Percentiles rank a stretch among this genome's conserved stretches.
These are phyloP conservation scores for Magnusiomyces paraingens DNA, from an alignment of 1,139 yeast genomes.

Conservation along the genomic window DNA sequence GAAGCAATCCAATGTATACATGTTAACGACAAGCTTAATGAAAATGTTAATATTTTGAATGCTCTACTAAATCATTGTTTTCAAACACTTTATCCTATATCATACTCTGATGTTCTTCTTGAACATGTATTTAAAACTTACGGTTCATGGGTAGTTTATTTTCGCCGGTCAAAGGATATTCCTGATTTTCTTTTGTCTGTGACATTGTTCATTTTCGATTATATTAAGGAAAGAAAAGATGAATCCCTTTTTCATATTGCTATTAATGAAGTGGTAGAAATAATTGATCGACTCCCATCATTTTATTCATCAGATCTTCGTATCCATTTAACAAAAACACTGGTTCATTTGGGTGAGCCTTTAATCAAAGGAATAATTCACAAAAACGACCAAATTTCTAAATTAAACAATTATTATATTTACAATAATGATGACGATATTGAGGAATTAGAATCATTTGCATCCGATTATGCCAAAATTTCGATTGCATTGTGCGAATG, in stretches of 20 bases:
- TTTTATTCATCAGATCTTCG: constrained; percentile 6
- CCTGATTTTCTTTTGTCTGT: constrained; percentile 3
- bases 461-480: constrained; percentile 9
- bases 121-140: constrained; percentile 13
- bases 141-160: constrained; percentile 10
- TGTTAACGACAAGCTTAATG: constrained; percentile 3
- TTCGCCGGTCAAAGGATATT: background rate
- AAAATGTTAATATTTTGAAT: constrained; percentile 3
- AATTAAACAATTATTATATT: constrained; percentile 1
- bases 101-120: background rate
- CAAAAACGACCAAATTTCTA: constrained; percentile 6
- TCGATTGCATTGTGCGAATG: constrained; percentile 12
- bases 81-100: background rate
- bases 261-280: constrained; percentile 10
- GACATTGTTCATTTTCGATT: constrained; percentile 7
- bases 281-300: constrained; percentile 8
- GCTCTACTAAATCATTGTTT: background rate
- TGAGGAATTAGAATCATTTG: constrained; percentile 16
- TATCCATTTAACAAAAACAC: constrained; percentile 4
- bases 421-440: constrained; percentile 15
- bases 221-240: constrained; percentile 6
- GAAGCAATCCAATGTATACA: constrained; percentile 9
- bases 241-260: constrained; percentile 4
- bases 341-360: constrained; percentile 12
- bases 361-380: constrained; percentile 6